These are phyloP conservation scores for Phytophthora sp. DNA, from an alignment of 352 stramenopile species.

Conservation along the genomic window DNA sequence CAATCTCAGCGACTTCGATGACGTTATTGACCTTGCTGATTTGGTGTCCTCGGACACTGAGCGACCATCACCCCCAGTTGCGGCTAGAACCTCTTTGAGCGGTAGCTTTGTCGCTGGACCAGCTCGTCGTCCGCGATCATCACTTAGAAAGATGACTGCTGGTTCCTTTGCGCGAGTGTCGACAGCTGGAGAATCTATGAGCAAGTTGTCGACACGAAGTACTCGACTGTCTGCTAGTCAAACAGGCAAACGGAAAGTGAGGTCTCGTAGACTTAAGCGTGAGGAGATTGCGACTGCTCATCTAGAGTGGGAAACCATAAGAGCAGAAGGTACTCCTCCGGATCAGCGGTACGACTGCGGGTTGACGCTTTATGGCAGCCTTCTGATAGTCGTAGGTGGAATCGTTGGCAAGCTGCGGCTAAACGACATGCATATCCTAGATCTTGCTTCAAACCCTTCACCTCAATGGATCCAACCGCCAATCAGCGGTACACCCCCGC, in stretches of 20 bases:
- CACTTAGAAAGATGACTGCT: conserved; percentile 18
- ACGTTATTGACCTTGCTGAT: conserved; percentile 65
- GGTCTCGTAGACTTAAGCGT: conserved; percentile 41
- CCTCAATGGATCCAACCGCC: conserved; percentile 43
- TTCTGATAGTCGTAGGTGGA: conserved; percentile 63
- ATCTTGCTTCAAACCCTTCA: conserved; percentile 30
- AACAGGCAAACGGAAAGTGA: conserved; percentile 36
- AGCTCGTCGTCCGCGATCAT: conserved; percentile 8
- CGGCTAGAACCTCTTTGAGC: conserved; percentile 35
- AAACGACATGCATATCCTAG: conserved; percentile 59
- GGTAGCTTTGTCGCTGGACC: conserved; percentile 31
- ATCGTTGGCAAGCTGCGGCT: conserved; percentile 61
- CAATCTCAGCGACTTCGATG: conserved; percentile 58
- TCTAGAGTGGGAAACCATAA: conserved; percentile 46
- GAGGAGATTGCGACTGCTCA: conserved; percentile 33
- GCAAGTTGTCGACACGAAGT: conserved; percentile 5
- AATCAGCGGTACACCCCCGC: conserved; percentile 41
- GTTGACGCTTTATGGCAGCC: conserved; percentile 43
- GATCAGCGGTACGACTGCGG: conserved; percentile 61
- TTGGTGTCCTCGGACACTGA: conserved; percentile 54
- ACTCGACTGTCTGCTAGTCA: conserved; percentile 6
- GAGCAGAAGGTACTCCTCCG: conserved; percentile 31
- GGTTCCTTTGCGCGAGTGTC: conserved; percentile 1
- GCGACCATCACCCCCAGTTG: conserved; percentile 29
- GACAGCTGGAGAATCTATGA: background rate